phyloP scores from a whole-genome alignment of 306 rosid genomes.

The Biancaea sappan region DNA sequence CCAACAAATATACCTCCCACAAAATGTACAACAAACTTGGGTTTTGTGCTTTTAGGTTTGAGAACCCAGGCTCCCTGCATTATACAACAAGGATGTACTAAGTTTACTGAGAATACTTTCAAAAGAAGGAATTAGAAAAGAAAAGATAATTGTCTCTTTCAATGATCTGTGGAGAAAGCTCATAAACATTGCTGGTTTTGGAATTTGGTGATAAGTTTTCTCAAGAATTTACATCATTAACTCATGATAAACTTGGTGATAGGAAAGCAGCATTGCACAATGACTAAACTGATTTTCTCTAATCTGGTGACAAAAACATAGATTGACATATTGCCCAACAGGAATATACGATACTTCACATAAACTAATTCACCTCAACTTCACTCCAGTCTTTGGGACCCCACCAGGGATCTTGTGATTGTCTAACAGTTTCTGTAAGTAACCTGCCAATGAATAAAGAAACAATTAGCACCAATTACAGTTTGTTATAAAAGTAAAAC shows the following conservation, averaged over 20 bases:
- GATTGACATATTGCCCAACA: not conserved
- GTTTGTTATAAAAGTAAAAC: not conserved
- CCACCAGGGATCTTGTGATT: conserved; percentile 79
- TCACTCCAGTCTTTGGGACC: conserved; percentile 75
- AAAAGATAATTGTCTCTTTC: not conserved
- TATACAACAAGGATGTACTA: conserved; percentile 18
- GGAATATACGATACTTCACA: not conserved
- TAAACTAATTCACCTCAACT: conserved; percentile 63
- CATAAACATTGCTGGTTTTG: conserved; percentile 4
- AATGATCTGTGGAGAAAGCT: conserved; percentile 17
- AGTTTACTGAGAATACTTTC: conserved; percentile 9
- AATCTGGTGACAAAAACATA: conserved; percentile 18
- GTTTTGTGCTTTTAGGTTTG: conserved; percentile 66
- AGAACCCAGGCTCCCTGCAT: conserved; percentile 97
- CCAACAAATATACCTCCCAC: conserved; percentile 97
- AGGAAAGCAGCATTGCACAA: not conserved
- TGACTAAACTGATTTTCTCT: too few species aligned
- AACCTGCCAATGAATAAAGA: conserved; percentile 47
- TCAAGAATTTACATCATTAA: not conserved
- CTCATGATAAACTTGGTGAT: not conserved
- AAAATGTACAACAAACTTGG: conserved; percentile 84
- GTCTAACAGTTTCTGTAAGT: conserved; percentile 78
- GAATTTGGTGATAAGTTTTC: not conserved
- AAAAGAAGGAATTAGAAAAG: conserved; percentile 17
- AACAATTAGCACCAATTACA: conserved; percentile 11